Percentiles rank a stretch among this genome's conserved stretches.
These are phyloP conservation scores for Leptodermis oblonga DNA, from an alignment of 257 asterid species.

Conservation along the genomic window DNA sequence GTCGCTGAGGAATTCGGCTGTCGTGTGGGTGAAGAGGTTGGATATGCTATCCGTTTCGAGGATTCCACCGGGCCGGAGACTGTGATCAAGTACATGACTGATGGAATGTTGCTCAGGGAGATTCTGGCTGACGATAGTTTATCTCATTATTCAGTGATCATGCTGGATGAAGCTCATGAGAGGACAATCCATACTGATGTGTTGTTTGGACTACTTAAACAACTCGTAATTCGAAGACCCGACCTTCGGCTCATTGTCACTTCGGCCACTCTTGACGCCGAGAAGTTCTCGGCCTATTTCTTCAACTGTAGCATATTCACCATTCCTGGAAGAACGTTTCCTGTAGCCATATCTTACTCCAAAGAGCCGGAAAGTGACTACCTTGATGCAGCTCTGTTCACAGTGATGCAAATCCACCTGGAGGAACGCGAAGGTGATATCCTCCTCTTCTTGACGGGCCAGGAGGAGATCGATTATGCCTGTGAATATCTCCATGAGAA, in stretches of 20 bases:
- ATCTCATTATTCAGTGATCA: conserved; percentile 80
- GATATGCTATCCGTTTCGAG: conserved; percentile 89
- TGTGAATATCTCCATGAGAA: conserved; percentile 86
- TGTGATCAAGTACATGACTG: conserved; percentile 92
- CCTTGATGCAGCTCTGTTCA: conserved; percentile 77
- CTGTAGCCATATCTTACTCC: conserved; percentile 80
- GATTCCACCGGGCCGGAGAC: conserved; percentile 96
- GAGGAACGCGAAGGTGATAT: conserved; percentile 93
- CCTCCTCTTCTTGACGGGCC: conserved; percentile 89
- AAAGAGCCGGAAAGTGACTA: conserved; percentile 96
- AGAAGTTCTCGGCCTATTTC: conserved; percentile 86
- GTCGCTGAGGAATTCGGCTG: conserved; percentile 96
- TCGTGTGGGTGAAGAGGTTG: conserved; percentile 91
- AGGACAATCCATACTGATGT: conserved; percentile 86
- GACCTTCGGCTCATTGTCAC: conserved; percentile 92
- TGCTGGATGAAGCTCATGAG: conserved; percentile 97
- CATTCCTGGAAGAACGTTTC: conserved; percentile 91
- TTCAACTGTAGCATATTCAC: conserved; percentile 90
- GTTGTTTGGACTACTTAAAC: conserved; percentile 73
- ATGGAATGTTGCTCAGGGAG: conserved; percentile 96
- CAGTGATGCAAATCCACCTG: conserved; percentile 88
- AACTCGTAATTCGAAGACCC: conserved; percentile 65
- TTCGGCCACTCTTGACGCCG: conserved; percentile 92
- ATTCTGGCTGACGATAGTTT: conserved; percentile 70
- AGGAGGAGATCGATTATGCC: conserved; percentile 92